Evolutionary conservation across 2,329 filamentous ascomycete species (phyloP), one percentile per base, ranked within the genome.

Genomic region (Neonectria neomacrospora): DNA sequence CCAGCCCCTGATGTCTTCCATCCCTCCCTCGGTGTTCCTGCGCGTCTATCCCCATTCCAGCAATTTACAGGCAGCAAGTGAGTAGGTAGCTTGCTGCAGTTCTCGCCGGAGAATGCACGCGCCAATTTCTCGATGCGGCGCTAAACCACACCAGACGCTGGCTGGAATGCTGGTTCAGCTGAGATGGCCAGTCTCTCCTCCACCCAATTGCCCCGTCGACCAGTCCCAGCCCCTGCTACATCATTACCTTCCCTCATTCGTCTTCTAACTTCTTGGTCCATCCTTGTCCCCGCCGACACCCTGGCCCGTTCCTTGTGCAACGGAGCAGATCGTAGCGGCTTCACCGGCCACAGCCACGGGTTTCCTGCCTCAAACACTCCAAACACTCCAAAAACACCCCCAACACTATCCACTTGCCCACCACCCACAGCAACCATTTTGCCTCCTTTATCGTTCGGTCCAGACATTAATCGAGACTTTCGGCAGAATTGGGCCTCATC

Each of bases 111-210:
- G 32, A 47, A 56, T 42, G 54, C 50, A 62, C 53, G 48, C 52
- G 37, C 63, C 63, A 68, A 47, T 53, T 59, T 57, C 20, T 50
- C 23, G 41, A 20, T 41, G 41, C 47, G 34, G 65, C 65, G 61
- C 66, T 72, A 72, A 68, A 32, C 37, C 37, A 41, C n/a, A 11
- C 37, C n/a, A 10, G 37, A 20, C 37, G 37, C n/a, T 41, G 37
- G n/a, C n/a, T 41, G 58, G 56, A 60, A 73, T 73, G 63, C 71
- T 62, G 69, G 71, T 71, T 70, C 71, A 73, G 71, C 71, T 73
- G 71, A 73, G 67, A 71, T 71, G 66, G 69, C 54, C 61, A 55
- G 48, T 47, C 56, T 37, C 56, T 23, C 34, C 54, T 37, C 68
- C 54, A 60, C 66, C 32, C 47, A 44, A 41, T 7, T 12, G 3